Percentiles rank a stretch among this genome's conserved stretches.
Evolutionary conservation across 176 grass and related monocot species (phyloP).

Genomic region (Miscanthus lutarioriparius): DNA sequence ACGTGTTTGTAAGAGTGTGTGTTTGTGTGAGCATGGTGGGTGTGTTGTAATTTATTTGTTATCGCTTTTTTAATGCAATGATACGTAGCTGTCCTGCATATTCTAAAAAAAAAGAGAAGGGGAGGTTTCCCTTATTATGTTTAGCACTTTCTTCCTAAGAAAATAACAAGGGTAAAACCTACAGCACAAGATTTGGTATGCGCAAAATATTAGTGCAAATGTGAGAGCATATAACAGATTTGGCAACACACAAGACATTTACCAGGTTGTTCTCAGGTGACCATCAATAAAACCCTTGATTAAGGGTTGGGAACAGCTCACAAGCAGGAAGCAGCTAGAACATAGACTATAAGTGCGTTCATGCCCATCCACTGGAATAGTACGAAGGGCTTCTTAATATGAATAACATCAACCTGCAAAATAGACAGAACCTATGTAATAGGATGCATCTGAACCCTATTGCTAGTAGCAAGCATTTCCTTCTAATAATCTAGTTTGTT

Average conservation of each 20-base stretch:
- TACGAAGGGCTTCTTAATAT: conserved; percentile 60
- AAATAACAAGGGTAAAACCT: neutral
- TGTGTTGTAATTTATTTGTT: no score
- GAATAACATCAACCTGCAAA: conserved; percentile 61
- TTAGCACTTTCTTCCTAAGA: neutral
- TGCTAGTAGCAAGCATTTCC: no score
- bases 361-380: conserved; percentile 93
- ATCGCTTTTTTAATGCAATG: no score
- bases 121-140: neutral
- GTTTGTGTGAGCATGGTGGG: no score
- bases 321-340: conserved; percentile 29
- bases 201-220: neutral
- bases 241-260: conserved; percentile 1
- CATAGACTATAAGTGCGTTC: conserved; percentile 82
- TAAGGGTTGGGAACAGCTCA: conserved; percentile 53
- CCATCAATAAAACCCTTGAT: conserved; percentile 67
- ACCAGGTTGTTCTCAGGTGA: conserved; percentile 80
- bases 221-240: neutral
- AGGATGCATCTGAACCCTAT: no score
- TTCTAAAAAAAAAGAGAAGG: neutral
- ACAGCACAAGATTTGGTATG: neutral
- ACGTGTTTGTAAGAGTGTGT: no score
- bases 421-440: conserved; percentile 3
- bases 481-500: no score
- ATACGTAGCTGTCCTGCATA: no score